Percentiles rank a stretch among this genome's conserved stretches.
Evolutionary conservation across 768 basidiomycete species (phyloP).

Genomic region (Paxillus ammoniavirescens): DNA sequence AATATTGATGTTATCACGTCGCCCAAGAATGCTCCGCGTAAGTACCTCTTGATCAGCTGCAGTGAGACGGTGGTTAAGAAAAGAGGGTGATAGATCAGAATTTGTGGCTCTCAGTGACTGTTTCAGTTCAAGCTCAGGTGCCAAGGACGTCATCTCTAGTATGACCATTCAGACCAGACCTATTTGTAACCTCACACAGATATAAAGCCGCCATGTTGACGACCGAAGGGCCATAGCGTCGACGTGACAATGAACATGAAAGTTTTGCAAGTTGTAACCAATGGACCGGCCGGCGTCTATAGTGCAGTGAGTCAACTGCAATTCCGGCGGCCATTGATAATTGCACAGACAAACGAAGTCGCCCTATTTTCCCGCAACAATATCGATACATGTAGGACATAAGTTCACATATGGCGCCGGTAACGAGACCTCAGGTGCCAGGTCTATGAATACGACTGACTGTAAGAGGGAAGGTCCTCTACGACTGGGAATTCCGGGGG

Average conservation of each 20-base stretch:
- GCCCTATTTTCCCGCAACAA: too few relatives aligned
- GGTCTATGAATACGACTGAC: neutral
- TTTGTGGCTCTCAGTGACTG: neutral
- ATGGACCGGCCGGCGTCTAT: too few relatives aligned
- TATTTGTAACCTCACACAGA: neutral
- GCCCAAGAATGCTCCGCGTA: neutral
- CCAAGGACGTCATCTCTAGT: neutral
- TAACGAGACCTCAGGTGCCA: neutral
- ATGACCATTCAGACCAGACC: neutral
- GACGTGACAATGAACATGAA: too few relatives aligned
- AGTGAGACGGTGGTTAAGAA: neutral
- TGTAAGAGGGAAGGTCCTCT: conserved; percentile 44
- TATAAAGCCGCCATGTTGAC: too few relatives aligned
- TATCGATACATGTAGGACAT: too few relatives aligned
- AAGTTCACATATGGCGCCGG: neutral
- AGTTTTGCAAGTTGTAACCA: too few relatives aligned
- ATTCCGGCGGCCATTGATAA: too few relatives aligned
- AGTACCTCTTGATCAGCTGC: neutral
- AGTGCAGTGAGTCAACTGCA: too few relatives aligned
- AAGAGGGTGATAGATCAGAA: too few relatives aligned
- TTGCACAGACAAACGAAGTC: too few relatives aligned
- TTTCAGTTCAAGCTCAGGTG: neutral
- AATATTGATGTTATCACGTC: neutral
- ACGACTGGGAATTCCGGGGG: conserved; percentile 4
- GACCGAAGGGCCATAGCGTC: too few relatives aligned